A percentile compares a stretch with the other conserved stretches of the same genome.
phyloP scores from a whole-genome alignment of 495 filamentous ascomycete genomes.

The Aspergillus asperescens region DNA sequence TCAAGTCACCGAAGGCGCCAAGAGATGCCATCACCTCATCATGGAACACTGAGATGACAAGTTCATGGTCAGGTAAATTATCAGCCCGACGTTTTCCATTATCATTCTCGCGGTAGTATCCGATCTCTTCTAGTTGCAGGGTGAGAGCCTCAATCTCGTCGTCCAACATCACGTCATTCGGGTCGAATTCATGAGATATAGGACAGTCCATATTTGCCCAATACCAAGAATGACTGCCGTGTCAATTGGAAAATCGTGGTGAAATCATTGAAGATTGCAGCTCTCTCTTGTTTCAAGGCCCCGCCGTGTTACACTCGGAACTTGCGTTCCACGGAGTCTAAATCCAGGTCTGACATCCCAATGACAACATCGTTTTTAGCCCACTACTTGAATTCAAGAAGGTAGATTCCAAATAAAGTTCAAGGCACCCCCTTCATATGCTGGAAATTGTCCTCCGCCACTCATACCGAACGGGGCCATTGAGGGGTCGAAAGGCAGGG shows the following conservation, averaged over 20 bases:
- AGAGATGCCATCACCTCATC: not conserved
- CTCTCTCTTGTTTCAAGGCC: too few relatives aligned
- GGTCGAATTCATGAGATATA: not conserved
- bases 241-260: not conserved
- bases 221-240: not conserved
- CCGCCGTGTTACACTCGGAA: too few relatives aligned
- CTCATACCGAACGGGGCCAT: slow-evolving; percentile 51
- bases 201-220: not conserved
- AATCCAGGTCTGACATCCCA: too few relatives aligned
- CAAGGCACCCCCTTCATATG: slow-evolving; percentile 45
- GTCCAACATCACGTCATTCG: not conserved
- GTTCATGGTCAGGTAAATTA: not conserved
- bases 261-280: not conserved
- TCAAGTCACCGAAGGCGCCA: not conserved
- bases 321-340: too few relatives aligned
- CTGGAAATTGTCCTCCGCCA: slow-evolving; percentile 41
- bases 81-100: not conserved
- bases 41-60: not conserved
- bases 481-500: slow-evolving; percentile 48
- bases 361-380: not conserved
- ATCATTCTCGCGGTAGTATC: not conserved
- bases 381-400: slow-evolving; percentile 16
- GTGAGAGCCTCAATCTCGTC: not conserved
- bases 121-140: slow-evolving; percentile 4
- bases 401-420: slow-evolving; percentile 51